Conservation (phyloP, 2,329 filamentous ascomycete genomes). For the Sclerotiophoma versabilis region DNA sequence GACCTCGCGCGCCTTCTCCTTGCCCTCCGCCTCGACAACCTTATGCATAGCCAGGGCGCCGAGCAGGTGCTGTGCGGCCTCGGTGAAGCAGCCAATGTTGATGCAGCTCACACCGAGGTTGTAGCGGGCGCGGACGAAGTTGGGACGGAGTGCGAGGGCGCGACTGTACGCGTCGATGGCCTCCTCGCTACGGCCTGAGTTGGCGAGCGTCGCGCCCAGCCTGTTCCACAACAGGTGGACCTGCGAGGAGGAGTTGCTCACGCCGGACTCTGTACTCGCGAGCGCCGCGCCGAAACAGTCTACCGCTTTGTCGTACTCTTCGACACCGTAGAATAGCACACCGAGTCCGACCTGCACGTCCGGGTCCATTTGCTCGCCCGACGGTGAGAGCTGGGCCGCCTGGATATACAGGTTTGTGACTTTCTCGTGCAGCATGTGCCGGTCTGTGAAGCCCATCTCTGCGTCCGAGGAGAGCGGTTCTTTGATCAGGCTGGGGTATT, state of each 20-base stretch:
- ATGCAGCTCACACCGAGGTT: constrained; percentile 97
- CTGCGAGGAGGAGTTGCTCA: constrained; percentile 83
- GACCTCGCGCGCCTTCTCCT: constrained; percentile 83
- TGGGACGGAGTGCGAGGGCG: constrained; percentile 86
- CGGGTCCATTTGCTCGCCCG: constrained; percentile 95
- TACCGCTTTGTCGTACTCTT: constrained; percentile 98
- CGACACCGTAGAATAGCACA: constrained; percentile 95
- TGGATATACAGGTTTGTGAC: constrained; percentile 91
- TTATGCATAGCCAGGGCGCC: constrained; percentile 96
- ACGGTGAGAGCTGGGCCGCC: constrained; percentile 89
- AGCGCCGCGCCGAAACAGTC: constrained; percentile 97
- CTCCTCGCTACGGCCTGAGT: constrained; percentile 91
- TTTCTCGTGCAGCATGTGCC: constrained; percentile 85
- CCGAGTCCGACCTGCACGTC: constrained; percentile 97
- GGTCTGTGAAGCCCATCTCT: constrained; percentile 95
- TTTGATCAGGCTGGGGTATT: constrained; percentile 84
- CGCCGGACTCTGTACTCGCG: constrained; percentile 81
- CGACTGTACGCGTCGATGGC: constrained; percentile 97
- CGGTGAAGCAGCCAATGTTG: constrained; percentile 93
- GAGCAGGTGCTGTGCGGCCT: constrained; percentile 91
- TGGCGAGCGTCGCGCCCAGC: constrained; percentile 92
- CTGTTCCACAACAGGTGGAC: constrained; percentile 97
- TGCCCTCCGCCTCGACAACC: constrained; percentile 83
- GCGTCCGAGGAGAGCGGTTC: constrained; percentile 74
- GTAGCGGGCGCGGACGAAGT: constrained; percentile 96